phyloP scores from a whole-genome alignment of 2,329 filamentous ascomycete species.

The Penicillium paneum region DNA sequence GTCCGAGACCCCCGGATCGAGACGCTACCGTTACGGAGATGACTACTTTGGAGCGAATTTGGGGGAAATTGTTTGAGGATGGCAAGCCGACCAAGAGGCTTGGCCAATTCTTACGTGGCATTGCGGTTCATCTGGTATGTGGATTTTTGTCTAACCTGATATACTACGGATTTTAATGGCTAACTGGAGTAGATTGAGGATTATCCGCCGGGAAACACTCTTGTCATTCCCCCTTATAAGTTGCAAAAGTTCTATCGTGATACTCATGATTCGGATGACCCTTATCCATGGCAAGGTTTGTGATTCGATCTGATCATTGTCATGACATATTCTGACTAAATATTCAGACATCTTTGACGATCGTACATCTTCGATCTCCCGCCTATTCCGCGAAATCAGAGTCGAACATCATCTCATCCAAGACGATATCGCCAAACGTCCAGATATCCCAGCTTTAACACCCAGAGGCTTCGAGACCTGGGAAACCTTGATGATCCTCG shows the following conservation, averaged over 20 bases:
- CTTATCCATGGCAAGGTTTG: slow-evolving; percentile 65
- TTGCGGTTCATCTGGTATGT: slow-evolving; percentile 70
- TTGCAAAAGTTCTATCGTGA: slow-evolving; percentile 70
- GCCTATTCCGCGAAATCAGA: slow-evolving; percentile 55
- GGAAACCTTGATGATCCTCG: slow-evolving; percentile 69
- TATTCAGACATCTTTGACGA: slow-evolving; percentile 54
- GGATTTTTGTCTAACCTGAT: background rate
- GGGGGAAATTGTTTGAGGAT: slow-evolving; percentile 70
- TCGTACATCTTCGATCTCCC: slow-evolving; percentile 52
- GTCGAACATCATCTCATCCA: slow-evolving; percentile 66
- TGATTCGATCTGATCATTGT: background rate
- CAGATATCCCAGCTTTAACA: slow-evolving; percentile 63
- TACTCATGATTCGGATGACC: slow-evolving; percentile 62
- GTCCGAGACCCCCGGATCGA: slow-evolving; percentile 39
- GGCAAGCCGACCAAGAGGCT: slow-evolving; percentile 66
- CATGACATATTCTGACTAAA: slow-evolving; percentile 11
- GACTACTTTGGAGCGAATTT: slow-evolving; percentile 66
- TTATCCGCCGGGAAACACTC: slow-evolving; percentile 62
- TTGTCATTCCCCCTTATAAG: slow-evolving; percentile 74
- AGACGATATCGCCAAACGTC: slow-evolving; percentile 49
- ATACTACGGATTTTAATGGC: background rate
- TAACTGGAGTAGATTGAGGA: slow-evolving; percentile 59
- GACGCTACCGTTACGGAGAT: slow-evolving; percentile 47
- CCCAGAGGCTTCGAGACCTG: slow-evolving; percentile 67
- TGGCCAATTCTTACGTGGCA: slow-evolving; percentile 66